A percentile compares a stretch with the other conserved stretches of the same genome.
These are phyloP conservation scores for Micractinium sp. DNA, from an alignment of 139 green algal genomes.

Conservation along the genomic window DNA sequence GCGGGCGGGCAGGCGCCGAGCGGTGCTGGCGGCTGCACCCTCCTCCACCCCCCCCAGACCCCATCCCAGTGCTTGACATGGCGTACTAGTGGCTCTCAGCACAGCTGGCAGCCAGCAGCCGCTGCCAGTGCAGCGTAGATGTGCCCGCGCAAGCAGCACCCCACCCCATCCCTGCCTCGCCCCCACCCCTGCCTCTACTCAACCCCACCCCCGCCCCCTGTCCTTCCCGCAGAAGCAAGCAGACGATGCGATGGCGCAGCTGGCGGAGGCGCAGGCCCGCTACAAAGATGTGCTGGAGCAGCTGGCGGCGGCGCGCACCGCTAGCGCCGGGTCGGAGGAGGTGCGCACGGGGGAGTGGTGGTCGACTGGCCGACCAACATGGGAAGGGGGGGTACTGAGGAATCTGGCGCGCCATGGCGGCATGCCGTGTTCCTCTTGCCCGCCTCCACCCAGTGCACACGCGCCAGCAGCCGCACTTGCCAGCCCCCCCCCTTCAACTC, in stretches of 20 bases:
- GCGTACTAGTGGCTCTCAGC: no score
- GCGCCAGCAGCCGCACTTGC: no score
- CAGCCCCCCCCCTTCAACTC: no score
- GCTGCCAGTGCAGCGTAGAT: neutral
- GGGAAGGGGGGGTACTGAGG: no score
- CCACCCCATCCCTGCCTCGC: neutral
- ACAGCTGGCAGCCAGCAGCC: neutral
- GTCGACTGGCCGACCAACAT: no score
- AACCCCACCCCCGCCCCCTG: no score
- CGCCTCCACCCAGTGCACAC: no score
- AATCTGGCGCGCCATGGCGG: no score
- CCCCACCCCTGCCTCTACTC: no score
- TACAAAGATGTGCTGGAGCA: conserved; percentile 16
- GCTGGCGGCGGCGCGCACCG: neutral
- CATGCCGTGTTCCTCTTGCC: no score
- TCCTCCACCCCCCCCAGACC: neutral
- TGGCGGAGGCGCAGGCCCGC: neutral
- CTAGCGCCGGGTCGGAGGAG: neutral
- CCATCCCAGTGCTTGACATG: neutral
- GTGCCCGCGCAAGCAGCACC: neutral
- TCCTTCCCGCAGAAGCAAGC: neutral
- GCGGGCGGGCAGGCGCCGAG: no score
- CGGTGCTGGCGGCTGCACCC: no score
- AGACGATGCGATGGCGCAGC: neutral
- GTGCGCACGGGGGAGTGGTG: neutral